phyloP scores from a whole-genome alignment of 257 asterid species.

The Haberlea rhodopensis region DNA sequence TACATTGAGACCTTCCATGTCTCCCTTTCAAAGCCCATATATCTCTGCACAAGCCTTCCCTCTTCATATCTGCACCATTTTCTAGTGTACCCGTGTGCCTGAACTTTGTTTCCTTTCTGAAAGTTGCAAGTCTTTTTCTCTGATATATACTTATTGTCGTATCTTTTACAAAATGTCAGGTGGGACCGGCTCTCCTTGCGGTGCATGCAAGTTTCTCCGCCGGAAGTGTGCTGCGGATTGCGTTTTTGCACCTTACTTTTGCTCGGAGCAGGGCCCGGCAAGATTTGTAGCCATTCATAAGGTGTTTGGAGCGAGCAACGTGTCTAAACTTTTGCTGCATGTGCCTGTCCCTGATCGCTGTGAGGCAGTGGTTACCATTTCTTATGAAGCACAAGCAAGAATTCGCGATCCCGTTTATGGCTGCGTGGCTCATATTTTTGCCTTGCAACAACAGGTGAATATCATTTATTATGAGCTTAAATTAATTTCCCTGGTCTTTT shows the following conservation, averaged over 20 bases:
- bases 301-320: conserved; percentile 94
- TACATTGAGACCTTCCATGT: conserved; percentile 58
- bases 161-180: conserved; percentile 29
- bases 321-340: conserved; percentile 66
- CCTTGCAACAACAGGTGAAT: conserved; percentile 80
- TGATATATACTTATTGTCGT: background rate
- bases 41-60: conserved; percentile 28
- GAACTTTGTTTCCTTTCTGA: background rate
- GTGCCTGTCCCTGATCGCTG: conserved; percentile 65
- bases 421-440: conserved; percentile 71
- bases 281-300: conserved; percentile 87
- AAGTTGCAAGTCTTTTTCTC: background rate
- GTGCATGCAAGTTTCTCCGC: conserved; percentile 92
- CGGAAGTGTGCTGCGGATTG: conserved; percentile 80
- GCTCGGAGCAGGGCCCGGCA: conserved; percentile 88
- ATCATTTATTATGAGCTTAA: background rate
- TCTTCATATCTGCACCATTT: conserved; percentile 39
- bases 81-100: conserved; percentile 67
- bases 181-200: conserved; percentile 80
- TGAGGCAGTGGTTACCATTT: conserved; percentile 80
- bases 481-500: background rate
- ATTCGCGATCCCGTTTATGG: conserved; percentile 85
- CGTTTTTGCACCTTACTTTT: conserved; percentile 74
- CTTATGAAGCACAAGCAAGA: conserved; percentile 93
- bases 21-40: conserved; percentile 41